Evolutionary conservation across 495 filamentous ascomycete genomes (phyloP), one percentile per base, ranked within the genome.

Genomic region (Letharia columbiana): DNA sequence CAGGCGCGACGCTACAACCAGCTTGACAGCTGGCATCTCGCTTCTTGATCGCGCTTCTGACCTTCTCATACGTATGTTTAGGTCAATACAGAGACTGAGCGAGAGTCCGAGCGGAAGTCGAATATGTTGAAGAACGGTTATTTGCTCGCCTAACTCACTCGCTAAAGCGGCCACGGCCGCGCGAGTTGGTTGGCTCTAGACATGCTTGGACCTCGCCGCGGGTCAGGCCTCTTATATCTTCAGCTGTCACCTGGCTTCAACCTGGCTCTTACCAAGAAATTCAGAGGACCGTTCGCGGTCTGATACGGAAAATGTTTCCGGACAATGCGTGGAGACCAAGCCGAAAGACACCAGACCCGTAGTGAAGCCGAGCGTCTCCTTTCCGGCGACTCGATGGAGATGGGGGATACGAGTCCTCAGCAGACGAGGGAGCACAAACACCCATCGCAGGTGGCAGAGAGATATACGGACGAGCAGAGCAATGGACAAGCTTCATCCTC

Each of bases 281-380:
- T 4, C 23, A 18, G 18, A 31, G 11, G n/a, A 59, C 11, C 7
- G 0, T 45, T 28, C 18, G 56, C 54, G 20, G 23, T 6, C 42
- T 50, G 13, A 37, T 60, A 23, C 33, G 20, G 18, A 65, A 12
- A 11, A 65, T 65, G 63, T 35, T 44, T 47, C 54, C 20, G 40
- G 20, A 20, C 4, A 28, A 65, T 65, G 63, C 56, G 41, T 59
- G 42, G 42, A 31, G 28, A n/a, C 59, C 45, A 54, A 9, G 37
- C 20, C 23, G 39, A 61, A 52, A 31, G 52, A 50, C 31, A 18
- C 28, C 33, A 31, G 41, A 37, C 17, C n/a, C 39, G 35, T 28
- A 54, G 54, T 31, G 66, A 67, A 63, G 61, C 42, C 8, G 57
- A 67, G 12, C 45, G 50, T 33, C 66, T 67, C 11, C 61, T 67